phyloP scores from a whole-genome alignment of 2,329 filamentous ascomycete genomes.

The Exophiala lecanii-corni region DNA sequence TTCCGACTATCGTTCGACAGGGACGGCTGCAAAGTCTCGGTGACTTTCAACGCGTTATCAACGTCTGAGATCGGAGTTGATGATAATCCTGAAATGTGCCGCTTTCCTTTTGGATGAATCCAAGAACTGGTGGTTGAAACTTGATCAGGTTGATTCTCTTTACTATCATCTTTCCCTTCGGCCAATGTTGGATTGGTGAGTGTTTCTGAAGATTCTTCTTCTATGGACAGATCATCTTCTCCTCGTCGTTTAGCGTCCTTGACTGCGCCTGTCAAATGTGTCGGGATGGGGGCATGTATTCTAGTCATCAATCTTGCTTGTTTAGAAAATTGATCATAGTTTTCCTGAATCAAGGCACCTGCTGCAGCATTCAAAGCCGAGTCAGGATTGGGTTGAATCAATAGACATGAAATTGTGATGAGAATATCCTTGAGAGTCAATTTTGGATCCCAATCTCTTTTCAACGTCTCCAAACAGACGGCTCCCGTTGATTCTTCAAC shows the following conservation, averaged over 20 bases:
- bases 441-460: conserved; percentile 57
- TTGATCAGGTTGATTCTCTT: conserved; percentile 47
- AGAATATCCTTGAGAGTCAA: conserved; percentile 58
- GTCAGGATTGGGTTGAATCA: conserved; percentile 61
- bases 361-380: conserved; percentile 60
- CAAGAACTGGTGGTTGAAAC: conserved; percentile 36
- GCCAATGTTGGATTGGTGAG: conserved; percentile 16
- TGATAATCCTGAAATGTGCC: too few relatives aligned
- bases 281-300: conserved; percentile 55
- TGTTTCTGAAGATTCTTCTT: conserved; percentile 4
- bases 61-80: conserved; percentile 40
- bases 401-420: conserved; percentile 55
- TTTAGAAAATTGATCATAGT: conserved; percentile 54
- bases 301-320: conserved; percentile 58
- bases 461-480: conserved; percentile 62
- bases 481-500: conserved; percentile 58
- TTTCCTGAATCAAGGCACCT: conserved; percentile 54
- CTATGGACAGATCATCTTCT: conserved; percentile 38
- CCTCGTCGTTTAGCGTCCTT: conserved; percentile 52
- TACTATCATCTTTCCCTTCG: conserved; percentile 30
- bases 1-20: neutral
- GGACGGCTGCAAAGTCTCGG: neutral
- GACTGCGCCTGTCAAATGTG: conserved; percentile 41
- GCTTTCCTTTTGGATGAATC: conserved; percentile 37
- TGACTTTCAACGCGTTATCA: too few relatives aligned